phyloP scores from a whole-genome alignment of 73 alveolate genomes.

The Stentor roeselii region DNA sequence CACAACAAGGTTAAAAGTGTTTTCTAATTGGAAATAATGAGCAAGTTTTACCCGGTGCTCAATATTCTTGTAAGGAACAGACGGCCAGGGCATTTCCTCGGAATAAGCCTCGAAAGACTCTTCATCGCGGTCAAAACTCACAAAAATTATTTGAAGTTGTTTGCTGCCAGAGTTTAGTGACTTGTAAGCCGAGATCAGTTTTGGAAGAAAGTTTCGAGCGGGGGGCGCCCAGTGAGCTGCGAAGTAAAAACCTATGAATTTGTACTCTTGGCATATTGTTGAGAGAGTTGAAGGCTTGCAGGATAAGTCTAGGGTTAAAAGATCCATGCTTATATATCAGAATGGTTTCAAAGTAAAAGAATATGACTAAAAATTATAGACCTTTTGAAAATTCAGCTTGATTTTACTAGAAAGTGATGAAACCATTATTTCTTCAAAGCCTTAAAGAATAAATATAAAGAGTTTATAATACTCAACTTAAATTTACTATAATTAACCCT shows the following conservation, averaged over 20 bases:
- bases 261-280: background rate
- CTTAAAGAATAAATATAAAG: too few species aligned
- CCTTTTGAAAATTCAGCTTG: too few species aligned
- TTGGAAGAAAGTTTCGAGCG: constrained; percentile 80
- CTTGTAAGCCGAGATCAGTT: constrained; percentile 57
- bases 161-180: constrained; percentile 51
- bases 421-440: too few species aligned
- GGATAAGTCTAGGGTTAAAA: too few species aligned
- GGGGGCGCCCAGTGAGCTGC: constrained; percentile 96
- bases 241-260: constrained; percentile 51
- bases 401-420: too few species aligned
- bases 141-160: constrained; percentile 38
- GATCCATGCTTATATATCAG: too few species aligned
- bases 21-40: background rate
- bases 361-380: too few species aligned
- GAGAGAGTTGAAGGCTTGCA: background rate
- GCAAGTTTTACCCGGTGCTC: background rate
- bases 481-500: too few species aligned
- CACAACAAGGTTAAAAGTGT: background rate
- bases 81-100: constrained; percentile 41
- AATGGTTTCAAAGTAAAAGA: too few species aligned
- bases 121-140: constrained; percentile 34
- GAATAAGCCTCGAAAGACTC: constrained; percentile 26
- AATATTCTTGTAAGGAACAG: constrained; percentile 33
- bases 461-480: too few species aligned